Evolutionary conservation across 139 green algal species (phyloP), one percentile per base, ranked within the genome.

Genomic region (Eudorina sp.): DNA sequence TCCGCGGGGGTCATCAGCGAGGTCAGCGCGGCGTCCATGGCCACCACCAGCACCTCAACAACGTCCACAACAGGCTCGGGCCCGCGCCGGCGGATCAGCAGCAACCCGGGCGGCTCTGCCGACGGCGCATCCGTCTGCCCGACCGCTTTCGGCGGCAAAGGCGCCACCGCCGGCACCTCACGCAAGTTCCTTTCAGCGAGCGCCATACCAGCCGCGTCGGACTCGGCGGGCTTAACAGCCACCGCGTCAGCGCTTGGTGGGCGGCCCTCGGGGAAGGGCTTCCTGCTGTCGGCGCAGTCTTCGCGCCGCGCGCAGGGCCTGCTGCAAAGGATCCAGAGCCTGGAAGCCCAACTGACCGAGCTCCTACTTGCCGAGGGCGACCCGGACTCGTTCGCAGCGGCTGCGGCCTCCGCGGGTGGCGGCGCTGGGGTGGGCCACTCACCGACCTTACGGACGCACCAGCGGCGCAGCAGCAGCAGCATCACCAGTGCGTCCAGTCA

Each of bases 271-370:
- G n/a, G n/a, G n/a, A n/a, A n/a, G n/a, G n/a, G n/a, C n/a, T n/a
- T n/a, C n/a, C n/a, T n/a, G n/a, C n/a, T n/a, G 62, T 19, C 23
- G 62, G 62, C 21, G n/a, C 21, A 25, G 2, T 38, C 66, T 75
- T 60, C 40, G 3, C 78, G 78, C 55, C 58, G 60, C 34, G 40
- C 80, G 18, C 60, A 31, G 0, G 41, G 21, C 8, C n/a, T 66
- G 40, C 45, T 86, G 16, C 40, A 48, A 11, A 14, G 8, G 2
- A 41, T 86, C 13, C 60, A 53, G 0, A 48, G 23, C 5, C 80
- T 86, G 40, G 80, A 86, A 29, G 62, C 16, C 2, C 41, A 62
- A 43, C 43, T 86, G 27, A 62, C 66, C 29, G 23, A 48, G 60
- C 41, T 86, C 41, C 45, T 86, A 23, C 51, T 70, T 45, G 66